Evolutionary conservation across 2,329 filamentous ascomycete genomes (phyloP), one percentile per base, ranked within the genome.

Genomic region (Westerdykella sp.): DNA sequence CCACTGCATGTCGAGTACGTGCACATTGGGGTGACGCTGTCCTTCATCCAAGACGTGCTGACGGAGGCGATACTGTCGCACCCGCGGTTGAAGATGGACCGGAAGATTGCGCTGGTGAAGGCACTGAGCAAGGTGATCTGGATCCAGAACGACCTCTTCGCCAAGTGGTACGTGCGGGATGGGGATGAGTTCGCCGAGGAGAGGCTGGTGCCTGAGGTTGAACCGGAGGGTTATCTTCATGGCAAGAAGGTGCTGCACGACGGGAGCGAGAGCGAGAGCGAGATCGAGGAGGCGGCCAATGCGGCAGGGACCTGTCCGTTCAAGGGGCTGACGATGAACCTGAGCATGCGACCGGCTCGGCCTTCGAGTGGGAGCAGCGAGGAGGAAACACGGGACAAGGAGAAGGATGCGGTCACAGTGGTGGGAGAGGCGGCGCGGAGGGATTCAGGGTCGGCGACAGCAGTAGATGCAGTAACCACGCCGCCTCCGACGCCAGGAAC

Each of bases 101-200:
- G 78, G 66, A 90, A 90, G 69, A 81, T 84, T 14, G 82, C 79
- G 16, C 75, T 91, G 4, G 76, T 90, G 37, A 85, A 84, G 61
- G 86, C 87, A 1, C 72, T 91, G 16, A 80, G 80, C 49, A 91
- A 93, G 65, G 81, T 91, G 21, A 83, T 91, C 51, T 91, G 86
- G 85, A 89, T 91, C 53, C 87, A 91, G 67, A 91, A 91, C 60
- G 86, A 91, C 64, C 73, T 91, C 23, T 86, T 91, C 63, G 84
- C 85, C n/a, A 85, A 84, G 63, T 90, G 85, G 83, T 85, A 88
- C 56, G 78, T 86, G 30, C 73, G 77, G 28, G 82, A 86, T 51
- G 81, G 82, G 39, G 77, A 81, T 30, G 84, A 87, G 63, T 75
- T 67, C 47, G 66, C 59, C 18, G 69, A 73, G 4, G 68, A 69